Evolutionary conservation across 768 basidiomycete genomes (phyloP), one percentile per base, ranked within the genome.

Genomic region (Lepiota venenata): DNA sequence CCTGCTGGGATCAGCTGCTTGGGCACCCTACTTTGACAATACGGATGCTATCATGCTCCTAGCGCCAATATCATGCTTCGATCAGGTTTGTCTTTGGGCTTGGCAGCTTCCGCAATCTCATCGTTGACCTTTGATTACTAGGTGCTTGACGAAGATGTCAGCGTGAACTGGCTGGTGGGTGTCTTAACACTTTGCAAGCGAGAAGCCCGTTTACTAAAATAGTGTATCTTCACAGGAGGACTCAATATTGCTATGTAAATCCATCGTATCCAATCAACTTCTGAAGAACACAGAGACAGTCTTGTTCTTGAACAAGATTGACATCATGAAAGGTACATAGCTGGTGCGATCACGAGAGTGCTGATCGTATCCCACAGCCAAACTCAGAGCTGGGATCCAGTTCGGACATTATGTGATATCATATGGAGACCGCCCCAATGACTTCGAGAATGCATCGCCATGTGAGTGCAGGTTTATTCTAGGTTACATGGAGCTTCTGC

Each of bases 281-380:
- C 72, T 90, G 58, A 77, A 83, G 60, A 72, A 78, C 48, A 83
- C 85, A 3, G 78, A 83, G 53, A 66, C 88, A 15, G 79, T 90
- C n/a, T 74, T 90, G 11, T 90, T 90, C 67, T 73, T 90, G 58
- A 90, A 89, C 66, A 89, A 89, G 64, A 77, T 80, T 58, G 87
- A 89, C 63, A 79, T 89, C 6, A 66, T 77, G 49, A 71, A 67
- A 71, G 69, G 76, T 75, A 55, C 12, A 50, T 21, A 21, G 35
- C 52, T 40, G 20, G 14, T 29, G 37, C 16, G 22, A 5, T 12
- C 40, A 20, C 14, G 21, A 10, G 9, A 20, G 1, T 37, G 57
- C 15, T 41, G 10, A 40, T 41, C 21, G 40, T 45, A 51, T 2
- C 56, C 77, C 38, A 64, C 67, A 70, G 77, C 78, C 39, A 90